A percentile compares a stretch with the other conserved stretches of the same genome.
These are phyloP conservation scores for Xerophyta viscosa DNA, from an alignment of 106 monocot genomes.

Conservation along the genomic window DNA sequence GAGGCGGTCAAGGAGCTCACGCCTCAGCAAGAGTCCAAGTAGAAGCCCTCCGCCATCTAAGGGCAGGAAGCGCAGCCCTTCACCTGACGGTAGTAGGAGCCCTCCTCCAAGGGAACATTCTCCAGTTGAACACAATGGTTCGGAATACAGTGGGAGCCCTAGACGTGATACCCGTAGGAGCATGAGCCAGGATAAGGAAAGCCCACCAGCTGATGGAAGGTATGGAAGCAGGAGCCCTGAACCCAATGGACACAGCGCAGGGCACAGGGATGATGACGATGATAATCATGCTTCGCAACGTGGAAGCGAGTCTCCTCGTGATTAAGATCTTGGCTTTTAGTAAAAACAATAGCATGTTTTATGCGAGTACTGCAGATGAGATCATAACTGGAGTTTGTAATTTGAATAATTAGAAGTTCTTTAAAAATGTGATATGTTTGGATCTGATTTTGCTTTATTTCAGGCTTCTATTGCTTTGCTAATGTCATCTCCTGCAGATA, in stretches of 20 bases:
- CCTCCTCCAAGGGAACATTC: conserved; percentile 25
- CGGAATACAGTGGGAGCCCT: conserved; percentile 63
- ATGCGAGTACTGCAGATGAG: too few species aligned
- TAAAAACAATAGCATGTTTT: too few species aligned
- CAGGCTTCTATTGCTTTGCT: too few species aligned
- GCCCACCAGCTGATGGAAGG: conserved; percentile 8
- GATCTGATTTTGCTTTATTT: too few species aligned
- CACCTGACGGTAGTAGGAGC: conserved; percentile 46
- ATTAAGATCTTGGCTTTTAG: neutral
- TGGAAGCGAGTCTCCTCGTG: conserved; percentile 14
- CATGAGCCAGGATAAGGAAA: conserved; percentile 10
- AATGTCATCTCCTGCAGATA: too few species aligned
- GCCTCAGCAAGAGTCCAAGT: conserved; percentile 57
- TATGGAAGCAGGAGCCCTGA: conserved; percentile 24
- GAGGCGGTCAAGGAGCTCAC: conserved; percentile 62
- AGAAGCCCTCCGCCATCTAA: conserved; percentile 29
- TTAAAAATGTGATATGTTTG: too few species aligned
- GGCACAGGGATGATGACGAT: conserved; percentile 13
- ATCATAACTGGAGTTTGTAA: too few species aligned
- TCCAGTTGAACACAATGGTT: conserved; percentile 29
- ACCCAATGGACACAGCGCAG: conserved; percentile 22
- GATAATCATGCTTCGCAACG: conserved; percentile 9
- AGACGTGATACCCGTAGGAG: conserved; percentile 33
- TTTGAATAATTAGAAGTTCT: too few species aligned
- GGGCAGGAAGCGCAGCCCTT: conserved; percentile 33